Evolutionary conservation across 1,139 yeast genomes (phyloP), one percentile per base, ranked within the genome.

Genomic region (Yamadazyma epiphylla): DNA sequence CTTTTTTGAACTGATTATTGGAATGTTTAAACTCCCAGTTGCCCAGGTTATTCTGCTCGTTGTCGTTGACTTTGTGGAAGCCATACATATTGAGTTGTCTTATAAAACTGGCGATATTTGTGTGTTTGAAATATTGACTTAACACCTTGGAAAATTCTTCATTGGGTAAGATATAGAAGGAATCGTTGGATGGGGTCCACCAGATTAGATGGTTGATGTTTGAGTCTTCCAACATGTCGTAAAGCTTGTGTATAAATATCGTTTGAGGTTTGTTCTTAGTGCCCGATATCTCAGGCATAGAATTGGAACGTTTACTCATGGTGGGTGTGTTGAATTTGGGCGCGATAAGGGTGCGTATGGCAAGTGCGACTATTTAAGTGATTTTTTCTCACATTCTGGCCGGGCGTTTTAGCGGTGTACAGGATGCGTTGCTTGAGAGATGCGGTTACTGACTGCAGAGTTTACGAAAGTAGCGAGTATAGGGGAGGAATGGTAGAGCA

Each of bases 31-130:
- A 82, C 53, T 82, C 89, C 91, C 91, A 82, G 30, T 26, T 27
- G 37, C 38, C 21, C 33, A 33, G 39, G 22, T 30, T 24, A 15
- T 14, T 29, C 13, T 23, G 20, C 22, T 22, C 25, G 20, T 29
- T 20, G 20, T 64, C 71, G 45, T 64, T 67, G 12, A 81, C 86
- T 53, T 82, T 82, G 50, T 82, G 89, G 54, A 81, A 81, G 7
- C 87, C 91, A 49, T 82, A 82, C 86, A 82, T 82, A 55, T 82
- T 83, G 36, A 82, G 51, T 47, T 82, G 91, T 33, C 91, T 69
- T 16, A 82, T 84, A 53, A 82, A 82, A n/a, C 85, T 77, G 1
- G 89, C 85, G 30, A 81, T 80, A 48, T 82, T 82, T 24, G 86
- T 80, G 51, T 82, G 91, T 49, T 82, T 82, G 58, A 82, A 82